Conservation (phyloP, 2,329 filamentous ascomycete genomes). For the Ascomycota sp. region DNA sequence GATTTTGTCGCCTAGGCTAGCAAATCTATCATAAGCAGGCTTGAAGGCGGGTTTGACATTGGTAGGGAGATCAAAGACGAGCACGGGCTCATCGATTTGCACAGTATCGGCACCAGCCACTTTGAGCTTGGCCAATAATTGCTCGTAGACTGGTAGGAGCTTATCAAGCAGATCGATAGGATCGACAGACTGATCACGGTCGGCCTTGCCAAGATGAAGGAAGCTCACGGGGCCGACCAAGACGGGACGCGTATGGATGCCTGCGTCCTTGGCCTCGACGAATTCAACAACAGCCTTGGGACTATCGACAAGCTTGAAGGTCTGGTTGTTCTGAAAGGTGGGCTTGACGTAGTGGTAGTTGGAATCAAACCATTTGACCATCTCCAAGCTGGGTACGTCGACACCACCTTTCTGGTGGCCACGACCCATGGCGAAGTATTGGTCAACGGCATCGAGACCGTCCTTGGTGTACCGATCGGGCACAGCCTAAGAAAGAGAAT, state of each 20-base stretch:
- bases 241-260: conserved; percentile 81
- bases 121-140: conserved; percentile 87
- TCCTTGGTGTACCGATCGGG: conserved; percentile 88
- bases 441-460: conserved; percentile 71
- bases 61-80: conserved; percentile 80
- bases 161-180: conserved; percentile 88
- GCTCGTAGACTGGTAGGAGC: conserved; percentile 83
- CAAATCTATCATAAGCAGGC: conserved; percentile 84
- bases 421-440: conserved; percentile 99
- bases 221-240: conserved; percentile 92
- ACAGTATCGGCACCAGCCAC: conserved; percentile 87
- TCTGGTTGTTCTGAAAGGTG: conserved; percentile 90
- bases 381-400: conserved; percentile 87
- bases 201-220: conserved; percentile 93
- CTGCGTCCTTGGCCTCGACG: conserved; percentile 93
- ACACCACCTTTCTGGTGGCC: conserved; percentile 89
- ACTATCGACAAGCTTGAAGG: conserved; percentile 68
- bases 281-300: conserved; percentile 93
- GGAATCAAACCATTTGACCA: conserved; percentile 99
- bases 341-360: conserved; percentile 99
- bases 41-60: conserved; percentile 96
- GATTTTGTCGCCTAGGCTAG: conserved; percentile 54
- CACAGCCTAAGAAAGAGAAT: conserved; percentile 37
- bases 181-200: conserved; percentile 81
- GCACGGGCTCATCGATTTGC: conserved; percentile 93